phyloP scores from a whole-genome alignment of 768 basidiomycete genomes.

The Tylopilus vinaceipallidus region DNA sequence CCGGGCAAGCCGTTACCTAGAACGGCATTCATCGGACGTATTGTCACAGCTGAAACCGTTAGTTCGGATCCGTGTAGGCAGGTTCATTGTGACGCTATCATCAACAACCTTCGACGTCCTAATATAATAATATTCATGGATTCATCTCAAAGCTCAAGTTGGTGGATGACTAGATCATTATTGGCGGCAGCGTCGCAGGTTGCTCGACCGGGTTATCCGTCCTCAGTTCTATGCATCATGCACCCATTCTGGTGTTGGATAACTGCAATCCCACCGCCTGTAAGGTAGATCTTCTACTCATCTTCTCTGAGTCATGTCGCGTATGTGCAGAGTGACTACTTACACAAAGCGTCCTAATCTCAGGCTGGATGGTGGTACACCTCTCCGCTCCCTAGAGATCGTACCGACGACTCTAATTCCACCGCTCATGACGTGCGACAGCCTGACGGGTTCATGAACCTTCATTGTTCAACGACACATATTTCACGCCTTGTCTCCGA shows the following conservation, averaged over 20 bases:
- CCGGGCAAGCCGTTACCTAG: too few relatives aligned
- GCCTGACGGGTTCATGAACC: not conserved
- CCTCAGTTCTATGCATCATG: not conserved
- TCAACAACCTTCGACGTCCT: too few relatives aligned
- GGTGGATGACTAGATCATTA: too few relatives aligned
- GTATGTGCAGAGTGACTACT: too few relatives aligned
- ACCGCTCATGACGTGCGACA: not conserved
- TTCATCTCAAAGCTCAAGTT: too few relatives aligned
- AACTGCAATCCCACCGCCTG: not conserved
- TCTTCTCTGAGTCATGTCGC: not conserved
- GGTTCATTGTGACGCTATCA: too few relatives aligned
- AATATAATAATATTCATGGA: too few relatives aligned
- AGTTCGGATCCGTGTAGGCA: too few relatives aligned
- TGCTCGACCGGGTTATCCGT: not conserved
- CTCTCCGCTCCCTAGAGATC: not conserved
- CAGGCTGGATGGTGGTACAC: not conserved
- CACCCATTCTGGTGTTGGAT: not conserved
- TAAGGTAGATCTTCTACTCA: not conserved
- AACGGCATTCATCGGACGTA: too few relatives aligned
- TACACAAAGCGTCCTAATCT: too few relatives aligned
- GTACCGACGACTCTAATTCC: too few relatives aligned
- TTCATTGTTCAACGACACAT: not conserved
- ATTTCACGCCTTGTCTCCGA: not conserved
- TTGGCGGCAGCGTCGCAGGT: not conserved
- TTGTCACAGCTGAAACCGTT: too few relatives aligned